Conservation (phyloP, 768 basidiomycete species). For the Russula sp. region DNA sequence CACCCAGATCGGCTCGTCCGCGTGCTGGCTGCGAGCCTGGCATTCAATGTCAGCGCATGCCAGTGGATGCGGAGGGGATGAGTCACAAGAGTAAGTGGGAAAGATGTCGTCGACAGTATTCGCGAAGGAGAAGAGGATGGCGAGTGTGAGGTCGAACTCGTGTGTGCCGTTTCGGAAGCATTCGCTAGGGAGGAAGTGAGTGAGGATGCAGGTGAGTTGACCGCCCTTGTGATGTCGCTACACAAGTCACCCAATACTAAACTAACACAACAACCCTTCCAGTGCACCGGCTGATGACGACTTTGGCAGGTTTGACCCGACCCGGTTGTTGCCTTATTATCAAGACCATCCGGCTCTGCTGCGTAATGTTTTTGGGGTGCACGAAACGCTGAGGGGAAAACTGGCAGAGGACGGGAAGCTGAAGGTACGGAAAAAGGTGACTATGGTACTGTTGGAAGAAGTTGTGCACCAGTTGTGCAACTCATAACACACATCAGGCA, state of each 20-base stretch:
- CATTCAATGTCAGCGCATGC: slow-evolving; percentile 63
- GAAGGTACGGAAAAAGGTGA: slow-evolving; percentile 57
- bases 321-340: slow-evolving; percentile 63
- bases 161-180: slow-evolving; percentile 79
- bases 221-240: neutral
- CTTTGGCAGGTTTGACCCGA: slow-evolving; percentile 61
- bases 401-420: slow-evolving; percentile 43
- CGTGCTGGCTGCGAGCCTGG: slow-evolving; percentile 75
- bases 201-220: slow-evolving; percentile 71
- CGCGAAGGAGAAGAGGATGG: slow-evolving; percentile 49
- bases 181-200: slow-evolving; percentile 60
- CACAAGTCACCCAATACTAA: too few relatives aligned
- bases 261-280: too few relatives aligned
- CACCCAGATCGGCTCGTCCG: slow-evolving; percentile 63
- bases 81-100: slow-evolving; percentile 38
- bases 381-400: slow-evolving; percentile 52
- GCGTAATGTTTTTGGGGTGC: slow-evolving; percentile 65
- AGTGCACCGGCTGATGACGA: slow-evolving; percentile 82
- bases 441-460: slow-evolving; percentile 59
- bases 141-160: slow-evolving; percentile 51
- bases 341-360: slow-evolving; percentile 48
- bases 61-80: slow-evolving; percentile 51
- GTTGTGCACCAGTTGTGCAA: slow-evolving; percentile 42
- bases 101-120: slow-evolving; percentile 27
- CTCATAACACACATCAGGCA: neutral